Conservation (phyloP, 495 filamentous ascomycete genomes). For the Ramalina peruviana region DNA sequence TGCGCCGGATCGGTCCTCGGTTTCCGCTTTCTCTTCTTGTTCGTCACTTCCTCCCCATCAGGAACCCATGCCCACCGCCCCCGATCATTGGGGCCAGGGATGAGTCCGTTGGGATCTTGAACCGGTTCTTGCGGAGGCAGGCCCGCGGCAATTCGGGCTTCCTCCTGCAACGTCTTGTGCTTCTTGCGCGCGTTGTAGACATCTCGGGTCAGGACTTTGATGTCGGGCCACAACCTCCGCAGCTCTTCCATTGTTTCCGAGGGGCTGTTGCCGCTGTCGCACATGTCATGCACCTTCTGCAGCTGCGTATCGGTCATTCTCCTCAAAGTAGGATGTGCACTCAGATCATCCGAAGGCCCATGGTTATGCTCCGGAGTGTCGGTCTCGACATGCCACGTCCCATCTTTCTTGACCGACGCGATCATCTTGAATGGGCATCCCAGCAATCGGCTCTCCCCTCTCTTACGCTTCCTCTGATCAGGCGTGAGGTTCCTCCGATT, state of each 20-base stretch:
- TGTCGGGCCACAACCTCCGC: slow-evolving; percentile 12
- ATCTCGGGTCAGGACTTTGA: slow-evolving; percentile 18
- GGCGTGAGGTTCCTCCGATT: slow-evolving; percentile 16
- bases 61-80: slow-evolving; percentile 17
- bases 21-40: slow-evolving; percentile 10
- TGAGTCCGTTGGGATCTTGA: slow-evolving; percentile 15
- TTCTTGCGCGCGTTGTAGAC: slow-evolving; percentile 21
- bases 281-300: slow-evolving; percentile 16
- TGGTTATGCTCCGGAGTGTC: slow-evolving; percentile 15
- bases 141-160: slow-evolving; percentile 3
- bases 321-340: slow-evolving; percentile 13
- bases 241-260: slow-evolving; percentile 15
- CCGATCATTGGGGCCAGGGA: slow-evolving; percentile 12
- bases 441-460: slow-evolving; percentile 16
- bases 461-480: slow-evolving; percentile 18
- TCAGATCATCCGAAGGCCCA: slow-evolving; percentile 16
- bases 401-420: slow-evolving; percentile 10
- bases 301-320: slow-evolving; percentile 14
- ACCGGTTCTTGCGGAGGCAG: slow-evolving; percentile 2
- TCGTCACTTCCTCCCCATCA: slow-evolving; percentile 14
- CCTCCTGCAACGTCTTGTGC: slow-evolving; percentile 13
- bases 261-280: slow-evolving; percentile 15
- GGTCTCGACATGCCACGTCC: slow-evolving; percentile 14
- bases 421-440: slow-evolving; percentile 18
- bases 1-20: not conserved